Evolutionary conservation across 1,284 basidiomycete genomes (phyloP), one percentile per base, ranked within the genome.

Genomic region (Xerocomus amazonicus): DNA sequence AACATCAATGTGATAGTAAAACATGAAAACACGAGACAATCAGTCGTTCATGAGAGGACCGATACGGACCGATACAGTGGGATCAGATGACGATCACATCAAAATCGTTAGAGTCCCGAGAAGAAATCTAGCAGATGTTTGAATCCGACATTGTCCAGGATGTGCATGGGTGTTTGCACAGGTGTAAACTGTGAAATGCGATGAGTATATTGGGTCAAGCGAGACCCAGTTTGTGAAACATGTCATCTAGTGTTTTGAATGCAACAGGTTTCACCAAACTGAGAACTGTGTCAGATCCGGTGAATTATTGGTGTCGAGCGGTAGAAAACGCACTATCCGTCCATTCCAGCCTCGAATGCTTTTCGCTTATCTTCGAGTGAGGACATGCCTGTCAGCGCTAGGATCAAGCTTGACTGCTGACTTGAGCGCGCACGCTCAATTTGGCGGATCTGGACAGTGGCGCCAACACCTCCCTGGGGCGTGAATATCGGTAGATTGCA

Each of bases 251-350:
- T n/a, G 86, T 92, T 62, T 88, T 90, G 72, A 96, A 89, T 12
- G 89, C 90, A 19, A 96, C 92, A 13, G 92, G 92, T 68, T 96
- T 96, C 51, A 95, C 90, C 29, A 95, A 78, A 61, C 91, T 93
- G 58, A 2, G 35, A 28, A 40, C 28, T 27, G 28, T 39, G 19
- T 58, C 33, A 45, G 48, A 32, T 7, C 36, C 46, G 42, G 43
- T 31, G 10, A 13, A 6, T 9, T 34, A 9, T 23, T 23, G 19
- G 23, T 13, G 48, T 29, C 10, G 13, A 36, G 10, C 10, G 8
- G 44, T 23, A 23, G n/a, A 33, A 35, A 45, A 80, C 90, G 59
- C 69, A 93, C 90, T 95, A 97, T 67, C 94, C 94, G 61, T 97
- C 92, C 40, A 97, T 93, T 3, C 95, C 94, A 46, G 89, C 90